Conservation (phyloP, 1,139 yeast species). For the Insectozyma bohioensis region DNA sequence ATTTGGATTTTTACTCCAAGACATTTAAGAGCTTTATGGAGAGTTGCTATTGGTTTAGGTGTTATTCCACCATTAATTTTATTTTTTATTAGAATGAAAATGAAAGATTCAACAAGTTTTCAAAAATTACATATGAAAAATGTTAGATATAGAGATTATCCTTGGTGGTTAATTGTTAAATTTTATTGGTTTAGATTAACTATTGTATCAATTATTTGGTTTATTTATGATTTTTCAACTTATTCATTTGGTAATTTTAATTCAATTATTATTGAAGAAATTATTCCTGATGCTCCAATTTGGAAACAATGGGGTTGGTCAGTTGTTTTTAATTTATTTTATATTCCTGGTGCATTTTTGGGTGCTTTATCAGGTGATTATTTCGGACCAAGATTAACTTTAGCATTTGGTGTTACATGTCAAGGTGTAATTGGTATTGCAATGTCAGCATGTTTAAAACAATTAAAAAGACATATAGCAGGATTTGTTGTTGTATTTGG, state of each 20-base stretch:
- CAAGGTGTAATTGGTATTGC: constrained; percentile 85
- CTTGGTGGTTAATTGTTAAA: constrained; percentile 68
- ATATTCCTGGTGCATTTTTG: constrained; percentile 83
- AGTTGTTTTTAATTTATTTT: constrained; percentile 81
- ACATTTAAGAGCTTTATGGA: constrained; percentile 84
- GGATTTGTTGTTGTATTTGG: constrained; percentile 86
- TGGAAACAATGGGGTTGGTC: constrained; percentile 90
- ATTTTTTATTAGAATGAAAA: constrained; percentile 73
- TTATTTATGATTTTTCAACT: constrained; percentile 82
- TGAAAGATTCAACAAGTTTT: constrained; percentile 72
- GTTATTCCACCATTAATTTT: constrained; percentile 84
- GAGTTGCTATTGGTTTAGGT: constrained; percentile 88
- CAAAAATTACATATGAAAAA: constrained; percentile 67
- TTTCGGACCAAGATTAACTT: constrained; percentile 82
- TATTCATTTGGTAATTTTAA: constrained; percentile 89
- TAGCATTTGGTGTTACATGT: constrained; percentile 61
- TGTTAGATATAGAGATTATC: constrained; percentile 46
- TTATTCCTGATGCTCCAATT: constrained; percentile 50
- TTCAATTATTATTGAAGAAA: constrained; percentile 56
- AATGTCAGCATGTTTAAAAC: constrained; percentile 71
- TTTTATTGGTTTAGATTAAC: constrained; percentile 82
- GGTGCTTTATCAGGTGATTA: constrained; percentile 86
- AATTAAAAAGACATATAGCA: constrained; percentile 60
- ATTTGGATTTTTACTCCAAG: constrained; percentile 76
- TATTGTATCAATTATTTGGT: constrained; percentile 80